Percentiles rank a stretch among this genome's conserved stretches.
Conservation (phyloP, 768 basidiomycete species). For the Xerocomellus chrysenteron region DNA sequence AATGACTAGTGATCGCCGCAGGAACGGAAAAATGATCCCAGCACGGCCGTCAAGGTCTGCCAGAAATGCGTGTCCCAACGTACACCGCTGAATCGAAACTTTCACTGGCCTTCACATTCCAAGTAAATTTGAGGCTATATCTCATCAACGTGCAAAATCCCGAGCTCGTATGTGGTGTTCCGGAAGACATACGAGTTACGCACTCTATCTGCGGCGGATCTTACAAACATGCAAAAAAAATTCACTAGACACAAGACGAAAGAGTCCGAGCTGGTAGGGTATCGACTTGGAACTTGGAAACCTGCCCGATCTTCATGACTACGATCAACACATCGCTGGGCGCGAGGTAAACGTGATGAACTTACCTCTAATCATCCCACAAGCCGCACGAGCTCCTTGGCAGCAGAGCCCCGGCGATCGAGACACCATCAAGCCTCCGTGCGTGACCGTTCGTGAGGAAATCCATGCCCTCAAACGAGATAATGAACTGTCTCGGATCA, state of each 20-base stretch:
- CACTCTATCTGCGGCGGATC: neutral
- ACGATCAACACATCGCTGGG: neutral
- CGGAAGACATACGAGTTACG: neutral
- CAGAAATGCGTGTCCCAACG: neutral
- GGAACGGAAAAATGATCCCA: neutral
- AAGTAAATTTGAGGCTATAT: neutral
- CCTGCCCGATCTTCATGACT: neutral
- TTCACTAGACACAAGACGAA: neutral
- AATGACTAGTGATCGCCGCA: neutral
- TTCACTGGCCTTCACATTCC: neutral
- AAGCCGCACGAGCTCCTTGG: constrained; percentile 12
- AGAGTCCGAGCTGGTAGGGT: no score
- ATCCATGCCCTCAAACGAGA: constrained; percentile 37
- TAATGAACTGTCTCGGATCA: constrained; percentile 33
- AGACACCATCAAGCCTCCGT: constrained; percentile 24
- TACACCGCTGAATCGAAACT: neutral
- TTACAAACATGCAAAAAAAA: neutral
- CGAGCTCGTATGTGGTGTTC: neutral
- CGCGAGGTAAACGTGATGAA: neutral
- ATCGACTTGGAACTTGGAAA: neutral
- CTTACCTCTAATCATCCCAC: neutral
- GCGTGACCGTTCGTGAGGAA: constrained; percentile 34
- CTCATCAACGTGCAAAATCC: neutral
- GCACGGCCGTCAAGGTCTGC: neutral
- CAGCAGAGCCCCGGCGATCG: constrained; percentile 23